A percentile compares a stretch with the other conserved stretches of the same genome.
phyloP scores from a whole-genome alignment of 805 yeast genomes.

The Nakazawaea ishiwadae region DNA sequence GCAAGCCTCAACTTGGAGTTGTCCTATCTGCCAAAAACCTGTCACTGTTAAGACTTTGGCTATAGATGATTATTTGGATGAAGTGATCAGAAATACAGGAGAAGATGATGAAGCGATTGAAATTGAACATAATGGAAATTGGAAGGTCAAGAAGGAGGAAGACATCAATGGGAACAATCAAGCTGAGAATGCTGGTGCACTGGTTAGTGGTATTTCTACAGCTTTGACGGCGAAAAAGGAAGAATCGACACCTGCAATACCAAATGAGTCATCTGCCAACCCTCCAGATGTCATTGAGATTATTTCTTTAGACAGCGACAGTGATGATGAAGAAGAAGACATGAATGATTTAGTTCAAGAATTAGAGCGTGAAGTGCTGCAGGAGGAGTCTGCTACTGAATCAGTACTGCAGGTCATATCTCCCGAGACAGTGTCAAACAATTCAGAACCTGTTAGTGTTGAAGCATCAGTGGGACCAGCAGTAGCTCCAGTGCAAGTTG shows the following conservation, averaged over 20 bases:
- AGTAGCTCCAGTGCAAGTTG: background rate
- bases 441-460: too few species aligned
- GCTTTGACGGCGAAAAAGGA: constrained; percentile 8
- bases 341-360: constrained; percentile 2
- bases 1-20: constrained; percentile 80
- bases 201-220: constrained; percentile 2
- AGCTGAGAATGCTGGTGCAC: constrained; percentile 16
- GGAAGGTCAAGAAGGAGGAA: constrained; percentile 40
- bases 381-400: background rate
- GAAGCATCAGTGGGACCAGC: too few species aligned
- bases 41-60: constrained; percentile 56
- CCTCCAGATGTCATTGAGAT: constrained; percentile 31
- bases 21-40: constrained; percentile 71
- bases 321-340: constrained; percentile 28
- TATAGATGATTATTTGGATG: constrained; percentile 67
- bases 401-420: background rate
- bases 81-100: constrained; percentile 50
- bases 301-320: constrained; percentile 45
- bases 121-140: constrained; percentile 66
- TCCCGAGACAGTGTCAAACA: background rate
- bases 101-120: constrained; percentile 62
- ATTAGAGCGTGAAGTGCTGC: background rate
- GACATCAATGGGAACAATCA: constrained; percentile 21
- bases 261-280: constrained; percentile 8
- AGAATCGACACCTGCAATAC: constrained; percentile 12